A percentile compares a stretch with the other conserved stretches of the same genome.
Evolutionary conservation across 169 alveolate species (phyloP).

Genomic region (Babesia gibsoni): DNA sequence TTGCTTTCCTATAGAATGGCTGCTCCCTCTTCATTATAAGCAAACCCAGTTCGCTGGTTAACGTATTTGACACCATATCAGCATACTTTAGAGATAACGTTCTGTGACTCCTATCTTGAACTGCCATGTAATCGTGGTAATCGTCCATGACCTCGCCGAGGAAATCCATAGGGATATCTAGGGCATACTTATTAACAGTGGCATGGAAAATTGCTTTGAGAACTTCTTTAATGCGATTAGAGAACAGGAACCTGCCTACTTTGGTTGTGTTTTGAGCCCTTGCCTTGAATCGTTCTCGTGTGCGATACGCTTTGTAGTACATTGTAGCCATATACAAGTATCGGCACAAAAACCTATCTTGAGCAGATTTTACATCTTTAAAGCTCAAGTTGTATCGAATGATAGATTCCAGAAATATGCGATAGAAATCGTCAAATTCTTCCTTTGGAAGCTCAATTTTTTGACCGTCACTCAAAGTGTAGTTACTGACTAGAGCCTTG

Average conservation of each 20-base stretch:
- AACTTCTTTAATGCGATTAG: not conserved
- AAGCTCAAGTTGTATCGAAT: not conserved
- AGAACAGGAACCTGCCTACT: not conserved
- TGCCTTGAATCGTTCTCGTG: not conserved
- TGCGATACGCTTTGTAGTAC: slow-evolving; percentile 22
- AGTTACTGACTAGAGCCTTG: slow-evolving; percentile 20
- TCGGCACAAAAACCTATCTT: not conserved
- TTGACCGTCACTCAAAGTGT: not conserved
- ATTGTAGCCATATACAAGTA: slow-evolving; percentile 21
- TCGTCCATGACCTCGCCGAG: too few relatives aligned
- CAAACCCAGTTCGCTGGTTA: too few relatives aligned
- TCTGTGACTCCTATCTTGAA: too few relatives aligned
- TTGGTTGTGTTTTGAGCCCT: not conserved
- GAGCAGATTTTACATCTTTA: not conserved
- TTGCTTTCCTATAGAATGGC: too few relatives aligned
- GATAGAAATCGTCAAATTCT: not conserved
- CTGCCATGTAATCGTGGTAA: too few relatives aligned
- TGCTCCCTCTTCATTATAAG: too few relatives aligned
- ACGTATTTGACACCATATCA: too few relatives aligned
- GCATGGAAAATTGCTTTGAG: not conserved
- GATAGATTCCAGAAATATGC: not conserved
- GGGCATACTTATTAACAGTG: not conserved
- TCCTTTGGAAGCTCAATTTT: not conserved
- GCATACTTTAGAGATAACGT: too few relatives aligned
- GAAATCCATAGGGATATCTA: too few relatives aligned